These are phyloP conservation scores for Neospermospora avenae DNA, from an alignment of 2,329 filamentous ascomycete genomes.

Conservation along the genomic window DNA sequence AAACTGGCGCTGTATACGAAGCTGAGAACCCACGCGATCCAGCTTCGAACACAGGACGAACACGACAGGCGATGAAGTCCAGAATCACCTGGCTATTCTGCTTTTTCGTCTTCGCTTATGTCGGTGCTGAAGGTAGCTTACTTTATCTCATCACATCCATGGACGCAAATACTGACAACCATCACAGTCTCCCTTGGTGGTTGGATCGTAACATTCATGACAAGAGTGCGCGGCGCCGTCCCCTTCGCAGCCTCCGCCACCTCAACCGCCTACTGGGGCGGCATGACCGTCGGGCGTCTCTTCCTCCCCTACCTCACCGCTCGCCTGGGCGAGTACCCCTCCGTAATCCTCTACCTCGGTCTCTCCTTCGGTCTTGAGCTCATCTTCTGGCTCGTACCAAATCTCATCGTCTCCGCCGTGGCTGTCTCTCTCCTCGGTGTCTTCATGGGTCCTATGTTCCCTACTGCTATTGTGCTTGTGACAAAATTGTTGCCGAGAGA, in stretches of 20 bases:
- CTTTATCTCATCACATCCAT: neutral
- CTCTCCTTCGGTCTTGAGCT: constrained; percentile 63
- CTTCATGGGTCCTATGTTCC: constrained; percentile 77
- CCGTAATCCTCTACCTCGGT: constrained; percentile 61
- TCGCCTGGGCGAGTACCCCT: constrained; percentile 66
- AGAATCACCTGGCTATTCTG: constrained; percentile 69
- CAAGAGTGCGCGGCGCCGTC: constrained; percentile 65
- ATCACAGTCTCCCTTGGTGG: constrained; percentile 62
- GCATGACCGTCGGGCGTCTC: constrained; percentile 71
- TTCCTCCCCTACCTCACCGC: constrained; percentile 74
- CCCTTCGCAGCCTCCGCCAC: constrained; percentile 72
- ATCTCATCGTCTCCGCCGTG: constrained; percentile 69
- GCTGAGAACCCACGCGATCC: constrained; percentile 47
- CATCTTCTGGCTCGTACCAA: constrained; percentile 78
- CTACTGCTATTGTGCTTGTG: constrained; percentile 67
- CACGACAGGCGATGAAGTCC: constrained; percentile 38
- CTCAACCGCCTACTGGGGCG: constrained; percentile 81
- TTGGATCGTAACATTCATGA: constrained; percentile 87
- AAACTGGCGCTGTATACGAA: constrained; percentile 56
- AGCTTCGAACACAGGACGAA: constrained; percentile 23
- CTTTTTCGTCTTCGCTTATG: constrained; percentile 73
- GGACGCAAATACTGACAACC: neutral
- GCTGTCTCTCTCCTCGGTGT: constrained; percentile 72
- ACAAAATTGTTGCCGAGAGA: constrained; percentile 72
- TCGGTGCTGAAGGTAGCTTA: constrained; percentile 64